Base-by-base conservation (phyloP, 768 basidiomycete species). In the Mycena haematopus region DNA sequence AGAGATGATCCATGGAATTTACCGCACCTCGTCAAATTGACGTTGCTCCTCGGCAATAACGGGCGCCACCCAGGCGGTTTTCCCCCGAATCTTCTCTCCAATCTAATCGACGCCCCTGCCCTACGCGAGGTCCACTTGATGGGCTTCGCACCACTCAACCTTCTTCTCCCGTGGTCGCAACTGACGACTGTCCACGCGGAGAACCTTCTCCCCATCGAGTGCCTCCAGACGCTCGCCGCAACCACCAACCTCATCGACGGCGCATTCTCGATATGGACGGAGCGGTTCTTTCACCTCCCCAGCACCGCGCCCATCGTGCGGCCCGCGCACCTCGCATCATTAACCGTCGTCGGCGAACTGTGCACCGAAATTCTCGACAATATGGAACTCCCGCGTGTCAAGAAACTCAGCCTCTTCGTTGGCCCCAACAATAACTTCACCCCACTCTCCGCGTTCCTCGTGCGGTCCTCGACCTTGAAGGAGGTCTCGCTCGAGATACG, bases 71-170 rank as follows among this genome's bases (percentile, higher is more conserved):
- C 53, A 15, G 17, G 8, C 2, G 8, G 1, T 21, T 55, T 38
- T 14, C 51, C 52, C 1, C 46, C 36, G 1, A 21, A 42, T n/a
- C 2, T n/a, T 8, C 42, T 62, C 13, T 56, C 61, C 1, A 63
- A 52, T 13, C 33, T 63, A 29, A 53, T 36, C n/a, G 56, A 63
- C 22, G 50, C 56, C 17, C 61, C 57, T 25, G 25, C 44, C 8
- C 52, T 67, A 44, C 53, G 65, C 36, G 62, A 63, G 22, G 65
- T 63, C 0, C 62, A 67, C 33, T 35, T 67, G n/a, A 56, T 56
- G 62, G 65, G 65, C 3, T 67, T 67, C 58, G 19, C 62, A 24
- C 65, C 65, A 11, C 5, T 6, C 8, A 63, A 7, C 19, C 61
- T 66, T 5, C 33, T 47, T 1, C 44, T 67, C 2, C 65, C 65